A percentile compares a stretch with the other conserved stretches of the same genome.
These are phyloP conservation scores for Sporothrix brasiliensis DNA, from an alignment of 2,329 filamentous ascomycete species.

Conservation along the genomic window DNA sequence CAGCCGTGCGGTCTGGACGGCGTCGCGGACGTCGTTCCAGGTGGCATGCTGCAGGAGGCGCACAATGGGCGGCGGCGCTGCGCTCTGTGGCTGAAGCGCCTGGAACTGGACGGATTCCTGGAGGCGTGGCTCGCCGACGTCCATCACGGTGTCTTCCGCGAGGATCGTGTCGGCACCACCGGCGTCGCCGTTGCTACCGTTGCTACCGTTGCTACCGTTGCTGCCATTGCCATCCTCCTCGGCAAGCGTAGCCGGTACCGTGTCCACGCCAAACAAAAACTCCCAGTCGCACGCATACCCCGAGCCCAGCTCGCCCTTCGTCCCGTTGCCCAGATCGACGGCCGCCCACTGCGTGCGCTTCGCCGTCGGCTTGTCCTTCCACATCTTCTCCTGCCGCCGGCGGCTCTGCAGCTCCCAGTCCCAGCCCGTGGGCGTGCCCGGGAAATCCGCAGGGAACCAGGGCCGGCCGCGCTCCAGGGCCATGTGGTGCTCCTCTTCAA, in stretches of 20 bases:
- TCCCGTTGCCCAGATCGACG: conserved; percentile 71
- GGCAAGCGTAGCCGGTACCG: background rate
- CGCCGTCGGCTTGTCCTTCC: conserved; percentile 78
- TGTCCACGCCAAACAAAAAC: conserved; percentile 53
- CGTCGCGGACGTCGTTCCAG: conserved; percentile 34
- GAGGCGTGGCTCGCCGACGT: conserved; percentile 16
- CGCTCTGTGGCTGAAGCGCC: conserved; percentile 24
- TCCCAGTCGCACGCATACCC: conserved; percentile 88
- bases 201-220: background rate
- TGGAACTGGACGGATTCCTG: conserved; percentile 31
- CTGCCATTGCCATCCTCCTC: background rate
- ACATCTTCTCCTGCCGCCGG: conserved; percentile 60
- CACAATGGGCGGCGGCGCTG: conserved; percentile 28
- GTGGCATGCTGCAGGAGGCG: conserved; percentile 33
- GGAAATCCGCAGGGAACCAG: conserved; percentile 86
- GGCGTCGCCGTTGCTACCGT: background rate
- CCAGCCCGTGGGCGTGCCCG: conserved; percentile 76
- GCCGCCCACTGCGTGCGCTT: conserved; percentile 76
- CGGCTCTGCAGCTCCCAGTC: conserved; percentile 74
- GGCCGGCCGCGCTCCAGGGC: conserved; percentile 75
- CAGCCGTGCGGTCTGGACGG: conserved; percentile 43
- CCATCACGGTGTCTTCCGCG: conserved; percentile 14
- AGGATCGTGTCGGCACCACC: background rate
- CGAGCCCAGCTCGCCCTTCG: conserved; percentile 78
- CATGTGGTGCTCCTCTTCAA: conserved; percentile 78